phyloP scores from a whole-genome alignment of 345 rosid genomes.

The Brassica carinata region DNA sequence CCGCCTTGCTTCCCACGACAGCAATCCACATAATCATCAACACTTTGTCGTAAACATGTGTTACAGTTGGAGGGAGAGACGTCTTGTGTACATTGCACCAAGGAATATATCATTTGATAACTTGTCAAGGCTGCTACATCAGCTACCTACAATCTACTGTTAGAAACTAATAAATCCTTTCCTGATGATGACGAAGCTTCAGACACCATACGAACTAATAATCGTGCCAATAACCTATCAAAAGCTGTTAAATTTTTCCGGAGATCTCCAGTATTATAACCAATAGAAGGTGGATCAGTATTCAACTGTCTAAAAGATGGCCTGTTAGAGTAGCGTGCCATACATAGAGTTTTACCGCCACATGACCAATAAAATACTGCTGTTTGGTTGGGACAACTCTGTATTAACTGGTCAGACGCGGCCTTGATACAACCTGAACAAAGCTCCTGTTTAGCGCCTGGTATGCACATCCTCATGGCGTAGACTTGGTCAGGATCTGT shows the following conservation, averaged over 20 bases:
- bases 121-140: too few species aligned
- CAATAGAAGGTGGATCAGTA: neutral
- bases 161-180: neutral
- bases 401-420: neutral
- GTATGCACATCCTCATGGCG: conserved; percentile 17
- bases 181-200: neutral
- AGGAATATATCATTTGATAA: too few species aligned
- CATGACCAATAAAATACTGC: neutral
- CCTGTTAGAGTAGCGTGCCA: conserved; percentile 1
- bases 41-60: too few species aligned
- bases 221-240: neutral
- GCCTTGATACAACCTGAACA: conserved; percentile 12
- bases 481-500: neutral
- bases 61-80: too few species aligned
- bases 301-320: neutral
- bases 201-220: neutral
- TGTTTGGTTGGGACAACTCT: conserved; percentile 11
- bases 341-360: conserved; percentile 2
- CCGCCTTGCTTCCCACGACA: too few species aligned
- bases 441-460: conserved; percentile 1
- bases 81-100: too few species aligned
- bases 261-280: neutral
- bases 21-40: too few species aligned
- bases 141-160: neutral
- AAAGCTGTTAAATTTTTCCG: neutral